Percentiles rank a stretch among this genome's conserved stretches.
Conservation (phyloP, 139 green algal species). For the Edaphochlamys debaryana region DNA sequence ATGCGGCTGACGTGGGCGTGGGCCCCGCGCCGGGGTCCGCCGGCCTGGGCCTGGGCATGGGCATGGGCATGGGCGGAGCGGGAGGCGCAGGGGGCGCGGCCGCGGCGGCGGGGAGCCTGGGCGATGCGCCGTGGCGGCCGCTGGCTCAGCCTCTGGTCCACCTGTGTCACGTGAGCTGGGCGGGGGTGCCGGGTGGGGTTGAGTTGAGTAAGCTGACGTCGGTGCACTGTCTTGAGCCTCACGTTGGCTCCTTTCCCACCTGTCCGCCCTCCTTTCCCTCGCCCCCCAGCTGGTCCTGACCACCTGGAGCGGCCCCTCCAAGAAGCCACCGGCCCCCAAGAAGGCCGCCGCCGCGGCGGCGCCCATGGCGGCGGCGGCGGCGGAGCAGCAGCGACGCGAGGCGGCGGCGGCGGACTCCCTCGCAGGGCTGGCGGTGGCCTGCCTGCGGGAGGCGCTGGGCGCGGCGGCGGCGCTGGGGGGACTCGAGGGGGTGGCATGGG, state of each 20-base stretch:
- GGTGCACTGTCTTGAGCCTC: no score
- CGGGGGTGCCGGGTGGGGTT: background rate
- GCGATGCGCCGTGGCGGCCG: constrained; percentile 14
- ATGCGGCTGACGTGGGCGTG: no score
- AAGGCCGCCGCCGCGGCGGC: background rate
- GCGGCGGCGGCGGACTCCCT: constrained; percentile 33
- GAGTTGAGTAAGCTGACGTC: no score
- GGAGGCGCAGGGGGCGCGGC: constrained; percentile 10
- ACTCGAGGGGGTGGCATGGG: constrained; percentile 34
- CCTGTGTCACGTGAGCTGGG: constrained; percentile 12
- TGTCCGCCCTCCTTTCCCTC: no score
- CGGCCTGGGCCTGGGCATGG: no score
- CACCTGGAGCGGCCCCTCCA: constrained; percentile 3
- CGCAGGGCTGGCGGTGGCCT: constrained; percentile 39
- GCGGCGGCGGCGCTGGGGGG: constrained; percentile 15
- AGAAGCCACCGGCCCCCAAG: background rate
- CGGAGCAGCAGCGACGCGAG: background rate
- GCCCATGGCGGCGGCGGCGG: background rate
- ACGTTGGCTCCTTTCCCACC: no score
- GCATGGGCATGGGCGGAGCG: background rate
- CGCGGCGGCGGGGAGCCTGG: background rate
- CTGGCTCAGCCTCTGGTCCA: constrained; percentile 7
- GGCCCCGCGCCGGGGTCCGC: no score
- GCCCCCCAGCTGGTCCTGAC: background rate
- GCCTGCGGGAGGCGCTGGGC: constrained; percentile 37